phyloP scores from a whole-genome alignment of 192 early-diverging fungal genomes.

The Dissophora ornata region DNA sequence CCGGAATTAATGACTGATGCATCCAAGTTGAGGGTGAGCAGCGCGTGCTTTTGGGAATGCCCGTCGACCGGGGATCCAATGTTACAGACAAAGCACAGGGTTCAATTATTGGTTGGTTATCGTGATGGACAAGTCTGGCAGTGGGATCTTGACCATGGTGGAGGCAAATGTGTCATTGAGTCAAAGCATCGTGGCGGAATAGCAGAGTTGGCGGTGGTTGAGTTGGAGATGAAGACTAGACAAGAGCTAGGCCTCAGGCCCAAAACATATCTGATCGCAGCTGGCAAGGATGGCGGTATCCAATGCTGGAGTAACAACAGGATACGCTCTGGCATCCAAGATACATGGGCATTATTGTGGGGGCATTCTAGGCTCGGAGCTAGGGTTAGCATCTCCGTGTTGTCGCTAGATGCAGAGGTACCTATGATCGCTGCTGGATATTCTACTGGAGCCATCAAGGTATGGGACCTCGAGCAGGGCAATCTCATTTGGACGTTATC shows the following conservation, averaged over 20 bases:
- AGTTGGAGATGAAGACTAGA: slow-evolving; percentile 9
- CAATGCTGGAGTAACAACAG: slow-evolving; percentile 31
- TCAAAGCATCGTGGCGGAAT: slow-evolving; percentile 38
- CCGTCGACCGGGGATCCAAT: background rate
- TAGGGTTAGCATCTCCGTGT: slow-evolving; percentile 13
- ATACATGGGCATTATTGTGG: slow-evolving; percentile 25
- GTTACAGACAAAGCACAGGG: background rate
- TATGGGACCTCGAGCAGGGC: slow-evolving; percentile 49
- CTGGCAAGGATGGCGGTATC: slow-evolving; percentile 37
- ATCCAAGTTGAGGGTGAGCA: slow-evolving; percentile 4
- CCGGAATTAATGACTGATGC: slow-evolving; percentile 1
- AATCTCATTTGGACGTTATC: slow-evolving; percentile 44
- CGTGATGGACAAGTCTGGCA: slow-evolving; percentile 50
- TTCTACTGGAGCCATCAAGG: slow-evolving; percentile 39
- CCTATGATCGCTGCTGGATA: slow-evolving; percentile 46
- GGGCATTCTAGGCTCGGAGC: slow-evolving; percentile 8
- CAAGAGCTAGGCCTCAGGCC: slow-evolving; percentile 14
- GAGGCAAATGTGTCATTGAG: slow-evolving; percentile 13
- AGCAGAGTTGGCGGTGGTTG: slow-evolving; percentile 16
- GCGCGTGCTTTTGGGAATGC: slow-evolving; percentile 15
- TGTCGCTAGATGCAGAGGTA: slow-evolving; percentile 29
- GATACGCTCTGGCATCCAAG: background rate
- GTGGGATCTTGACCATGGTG: slow-evolving; percentile 17
- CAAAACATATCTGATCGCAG: slow-evolving; percentile 21
- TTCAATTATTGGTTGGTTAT: slow-evolving; percentile 23